Base-by-base conservation (phyloP, 2,329 filamentous ascomycete species). In the Paraconiothyrium brasiliense region DNA sequence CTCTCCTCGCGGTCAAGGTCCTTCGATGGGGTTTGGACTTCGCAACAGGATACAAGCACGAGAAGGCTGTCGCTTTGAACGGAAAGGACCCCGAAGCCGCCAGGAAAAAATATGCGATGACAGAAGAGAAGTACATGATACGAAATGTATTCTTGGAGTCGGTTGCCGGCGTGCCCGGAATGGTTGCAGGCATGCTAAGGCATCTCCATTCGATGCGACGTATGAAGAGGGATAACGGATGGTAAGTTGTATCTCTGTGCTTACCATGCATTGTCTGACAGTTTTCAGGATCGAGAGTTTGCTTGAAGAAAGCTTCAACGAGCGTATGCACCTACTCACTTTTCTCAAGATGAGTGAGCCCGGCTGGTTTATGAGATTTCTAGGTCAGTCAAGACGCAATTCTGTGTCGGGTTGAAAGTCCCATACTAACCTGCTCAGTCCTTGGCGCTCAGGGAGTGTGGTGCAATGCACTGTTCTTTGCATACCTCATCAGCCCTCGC, bases 171-270 rank as follows among this genome's bases (percentile, higher is more conserved):
- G 95, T 98, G 0, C 95, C 95, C 0, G 95, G 95, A 8, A 98
- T 98, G 93, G 94, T 98, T 0, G 95, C 91, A 0, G 95, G 93
- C 24, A 97, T 97, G 92, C 84, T 98, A 16, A 86, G 95, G 37
- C 95, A 99, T 80, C 84, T 98, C 41, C 89, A 91, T 75, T 94
- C 90, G 67, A 86, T 98, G 72, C 86, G 94, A 48, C 86, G 90
- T 32, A 90, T 98, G 85, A 93, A 93, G 84, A 85, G 94, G 59
- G 94, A 98, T 77, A 97, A 98, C 71, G 95, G 95, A 73, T 98
- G 90, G 89, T 86, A 73, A 67, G 50, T 44, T 24, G 20, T 35
- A 20, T 37, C 13, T 48, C 8, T 24, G 4, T 27, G 7, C 16
- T 30, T 34, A 32, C 30, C n/a, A 24, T n/a, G 10, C 14, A 34